phyloP scores from a whole-genome alignment of 371 early-diverging fungal genomes.

The Haplosporangium sp. region DNA sequence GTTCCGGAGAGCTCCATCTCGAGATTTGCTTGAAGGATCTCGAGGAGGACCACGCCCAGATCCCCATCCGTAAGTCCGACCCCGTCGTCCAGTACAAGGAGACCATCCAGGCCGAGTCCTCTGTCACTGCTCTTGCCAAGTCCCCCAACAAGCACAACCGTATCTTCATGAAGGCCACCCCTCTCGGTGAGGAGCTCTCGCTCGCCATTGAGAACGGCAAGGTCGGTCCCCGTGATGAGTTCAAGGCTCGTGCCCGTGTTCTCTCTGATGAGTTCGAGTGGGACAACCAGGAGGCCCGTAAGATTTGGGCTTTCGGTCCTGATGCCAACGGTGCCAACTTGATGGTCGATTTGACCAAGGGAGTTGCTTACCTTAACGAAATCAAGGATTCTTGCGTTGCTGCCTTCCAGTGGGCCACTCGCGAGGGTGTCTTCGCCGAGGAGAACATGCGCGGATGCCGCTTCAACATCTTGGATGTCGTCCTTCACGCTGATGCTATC shows the following conservation, averaged over 20 bases:
- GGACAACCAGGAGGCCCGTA: constrained; percentile 99
- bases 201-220: constrained; percentile 91
- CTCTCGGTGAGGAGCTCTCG: constrained; percentile 91
- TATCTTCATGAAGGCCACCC: constrained; percentile 98
- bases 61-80: constrained; percentile 94
- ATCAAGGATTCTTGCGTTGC: constrained; percentile 98
- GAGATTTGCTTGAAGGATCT: constrained; percentile 99
- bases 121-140: constrained; percentile 92
- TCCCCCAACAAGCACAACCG: constrained; percentile 99
- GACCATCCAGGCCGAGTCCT: constrained; percentile 91
- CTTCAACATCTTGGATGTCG: constrained; percentile 99
- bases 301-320: constrained; percentile 99
- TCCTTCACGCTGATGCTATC: constrained; percentile 99
- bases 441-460: constrained; percentile 98
- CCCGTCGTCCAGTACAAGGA: constrained; percentile 99
- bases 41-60: constrained; percentile 99
- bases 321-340: constrained; percentile 96
- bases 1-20: constrained; percentile 99
- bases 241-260: constrained; percentile 95
- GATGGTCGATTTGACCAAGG: constrained; percentile 98
- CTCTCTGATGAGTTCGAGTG: constrained; percentile 95
- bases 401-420: constrained; percentile 96
- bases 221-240: constrained; percentile 93
- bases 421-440: constrained; percentile 95
- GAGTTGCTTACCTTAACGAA: constrained; percentile 98